Conservation (phyloP, 176 grass and related monocot genomes). For the Tillandsia fasciculata region DNA sequence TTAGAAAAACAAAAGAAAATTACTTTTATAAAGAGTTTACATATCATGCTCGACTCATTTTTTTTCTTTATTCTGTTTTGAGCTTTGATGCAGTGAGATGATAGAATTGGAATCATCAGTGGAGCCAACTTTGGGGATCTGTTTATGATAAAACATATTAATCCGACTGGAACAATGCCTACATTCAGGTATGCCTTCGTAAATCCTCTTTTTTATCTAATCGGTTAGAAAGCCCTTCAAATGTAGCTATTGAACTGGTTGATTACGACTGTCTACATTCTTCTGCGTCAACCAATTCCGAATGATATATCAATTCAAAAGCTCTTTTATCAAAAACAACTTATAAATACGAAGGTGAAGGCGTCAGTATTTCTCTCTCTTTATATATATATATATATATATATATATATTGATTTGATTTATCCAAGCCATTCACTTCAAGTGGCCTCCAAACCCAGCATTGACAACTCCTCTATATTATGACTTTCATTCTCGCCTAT, state of each 20-base stretch:
- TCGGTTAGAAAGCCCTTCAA: background rate
- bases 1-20: background rate
- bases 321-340: too few species aligned
- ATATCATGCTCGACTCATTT: background rate
- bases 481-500: too few species aligned
- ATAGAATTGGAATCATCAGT: constrained; percentile 34
- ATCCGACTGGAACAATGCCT: constrained; percentile 46
- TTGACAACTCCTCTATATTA: background rate
- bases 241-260: background rate
- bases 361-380: too few species aligned
- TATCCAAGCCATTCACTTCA: too few species aligned
- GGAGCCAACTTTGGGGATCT: constrained; percentile 26
- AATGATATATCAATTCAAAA: too few species aligned
- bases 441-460: too few species aligned
- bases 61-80: background rate
- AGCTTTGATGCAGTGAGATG: constrained; percentile 32
- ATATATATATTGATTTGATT: too few species aligned
- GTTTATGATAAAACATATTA: constrained; percentile 26
- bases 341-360: too few species aligned
- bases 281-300: too few species aligned
- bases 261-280: too few species aligned
- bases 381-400: too few species aligned
- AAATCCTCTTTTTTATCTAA: background rate
- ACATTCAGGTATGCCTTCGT: constrained; percentile 43
- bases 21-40: background rate